Base-by-base conservation (phyloP, 2,329 filamentous ascomycete genomes). In the Trichoderma sp. region DNA sequence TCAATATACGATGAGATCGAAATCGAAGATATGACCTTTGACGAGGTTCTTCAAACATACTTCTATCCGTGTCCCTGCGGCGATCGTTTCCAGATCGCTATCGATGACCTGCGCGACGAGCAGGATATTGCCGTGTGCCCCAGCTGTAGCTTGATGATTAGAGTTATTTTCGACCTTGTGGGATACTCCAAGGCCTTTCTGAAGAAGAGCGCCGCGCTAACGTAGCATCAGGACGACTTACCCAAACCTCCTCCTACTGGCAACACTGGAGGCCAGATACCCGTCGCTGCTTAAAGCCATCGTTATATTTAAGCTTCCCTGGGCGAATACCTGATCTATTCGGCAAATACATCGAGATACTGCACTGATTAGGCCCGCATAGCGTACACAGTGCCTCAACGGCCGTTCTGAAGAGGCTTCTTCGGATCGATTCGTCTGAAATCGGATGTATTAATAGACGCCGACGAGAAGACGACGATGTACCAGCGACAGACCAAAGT, bases 21-120 rank as follows among this genome's bases (percentile, higher is more conserved):
- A 84, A 98, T 98, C 87, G 96, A 98, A 85, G 97, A 99, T 85
- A 97, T 98, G 95, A 97, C 94, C 81, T 98, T 91, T 84, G 95
- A 98, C 84, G 87, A 91, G 64, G 88, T 89, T 4, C 89, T 95
- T 56, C 93, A 98, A 84, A 93, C 98, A 80, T 99, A 98, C 87
- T 93, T 96, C 86, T 98, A 97, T 84, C 97, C 97, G 16, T 99
- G 97, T 84, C 97, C 97, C 1, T 99, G 97, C 85, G 97, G 97
- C 87, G 97, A 99, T 86, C 91, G 94, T 76, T 99, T 99, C 86
- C 94, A 98, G 86, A 98, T 97, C 82, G 90, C 90, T 24, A 91
- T 98, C 74, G 91, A 89, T 74, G 95, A 98, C 83, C 87, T 99
- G 80, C 90, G 92, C 75, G 95, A 98, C 82, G 94, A 94, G 77